A percentile compares a stretch with the other conserved stretches of the same genome.
Evolutionary conservation across 2,329 filamentous ascomycete genomes (phyloP).

Genomic region (Colletotrichum euphorbiae): DNA sequence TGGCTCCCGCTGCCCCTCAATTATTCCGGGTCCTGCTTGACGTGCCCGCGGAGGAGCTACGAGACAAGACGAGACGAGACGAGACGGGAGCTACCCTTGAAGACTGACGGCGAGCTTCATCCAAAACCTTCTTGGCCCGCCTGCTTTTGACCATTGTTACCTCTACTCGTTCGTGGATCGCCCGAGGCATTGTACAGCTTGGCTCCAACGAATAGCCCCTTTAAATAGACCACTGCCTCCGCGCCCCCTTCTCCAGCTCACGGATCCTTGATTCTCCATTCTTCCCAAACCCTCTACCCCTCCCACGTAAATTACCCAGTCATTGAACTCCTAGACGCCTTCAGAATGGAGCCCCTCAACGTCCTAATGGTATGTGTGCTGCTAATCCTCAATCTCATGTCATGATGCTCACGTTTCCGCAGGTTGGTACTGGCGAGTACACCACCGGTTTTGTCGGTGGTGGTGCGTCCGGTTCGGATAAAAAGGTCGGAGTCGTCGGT

Average conservation of each 20-base stretch:
- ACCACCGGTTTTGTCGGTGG: conserved; percentile 93
- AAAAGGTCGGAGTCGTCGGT: conserved; percentile 95
- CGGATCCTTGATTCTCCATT: conserved; percentile 13
- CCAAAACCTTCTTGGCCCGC: conserved; percentile 18
- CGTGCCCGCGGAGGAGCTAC: not conserved
- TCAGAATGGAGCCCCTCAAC: conserved; percentile 69
- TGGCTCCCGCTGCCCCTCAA: conserved; percentile 50
- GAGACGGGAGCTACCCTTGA: conserved; percentile 24
- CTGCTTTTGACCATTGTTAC: conserved; percentile 7
- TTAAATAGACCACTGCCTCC: conserved; percentile 31
- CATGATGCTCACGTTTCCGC: conserved; percentile 32
- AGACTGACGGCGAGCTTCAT: conserved; percentile 26
- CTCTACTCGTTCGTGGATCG: conserved; percentile 22
- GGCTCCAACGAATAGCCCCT: conserved; percentile 3
- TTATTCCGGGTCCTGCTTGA: conserved; percentile 48
- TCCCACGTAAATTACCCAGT: not conserved
- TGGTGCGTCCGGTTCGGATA: conserved; percentile 87
- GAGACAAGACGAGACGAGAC: not conserved
- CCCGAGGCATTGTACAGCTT: conserved; percentile 20
- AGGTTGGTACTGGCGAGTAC: conserved; percentile 95
- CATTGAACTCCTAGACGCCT: conserved; percentile 27
- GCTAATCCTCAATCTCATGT: conserved; percentile 17
- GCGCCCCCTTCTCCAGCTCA: not conserved
- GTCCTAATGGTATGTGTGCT: conserved; percentile 72
- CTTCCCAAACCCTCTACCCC: conserved; percentile 8